Conservation (phyloP, 2,329 filamentous ascomycete species). For the Pseudocercospora pini-densiflorae region DNA sequence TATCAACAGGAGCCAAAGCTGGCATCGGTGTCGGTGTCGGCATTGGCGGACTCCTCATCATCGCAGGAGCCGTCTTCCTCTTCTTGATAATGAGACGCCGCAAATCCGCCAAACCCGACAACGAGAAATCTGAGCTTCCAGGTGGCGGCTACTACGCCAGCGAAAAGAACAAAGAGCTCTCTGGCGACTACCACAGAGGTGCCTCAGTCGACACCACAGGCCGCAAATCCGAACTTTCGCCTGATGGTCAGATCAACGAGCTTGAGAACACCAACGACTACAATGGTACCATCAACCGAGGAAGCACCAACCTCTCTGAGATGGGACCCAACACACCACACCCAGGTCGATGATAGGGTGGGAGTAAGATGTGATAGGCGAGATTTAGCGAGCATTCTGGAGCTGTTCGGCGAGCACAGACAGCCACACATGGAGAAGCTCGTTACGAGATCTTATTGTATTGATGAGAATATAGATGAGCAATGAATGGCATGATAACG, state of each 20-base stretch:
- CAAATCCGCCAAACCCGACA: neutral
- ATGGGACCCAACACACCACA: slow-evolving; percentile 3
- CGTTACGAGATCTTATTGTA: too few relatives aligned
- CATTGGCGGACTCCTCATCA: slow-evolving; percentile 1
- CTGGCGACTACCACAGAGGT: slow-evolving; percentile 1
- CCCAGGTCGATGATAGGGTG: neutral
- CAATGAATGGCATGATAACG: too few relatives aligned
- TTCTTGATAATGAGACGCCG: neutral
- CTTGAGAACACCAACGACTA: neutral
- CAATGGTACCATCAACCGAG: neutral
- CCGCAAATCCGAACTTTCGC: slow-evolving; percentile 2
- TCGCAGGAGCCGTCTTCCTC: slow-evolving; percentile 3
- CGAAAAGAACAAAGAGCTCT: neutral
- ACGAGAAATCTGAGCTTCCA: slow-evolving; percentile 8
- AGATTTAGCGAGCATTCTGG: too few relatives aligned
- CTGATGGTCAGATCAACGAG: slow-evolving; percentile 5
- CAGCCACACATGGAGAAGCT: too few relatives aligned
- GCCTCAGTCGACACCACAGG: slow-evolving; percentile 3
- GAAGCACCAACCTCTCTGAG: neutral
- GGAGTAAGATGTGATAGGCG: too few relatives aligned
- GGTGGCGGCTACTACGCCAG: neutral
- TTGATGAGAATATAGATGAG: too few relatives aligned
- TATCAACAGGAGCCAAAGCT: slow-evolving; percentile 6
- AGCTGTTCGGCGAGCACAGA: too few relatives aligned
- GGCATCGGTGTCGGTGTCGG: slow-evolving; percentile 8